A percentile compares a stretch with the other conserved stretches of the same genome.
These are phyloP conservation scores for Aspergillus avenaceus DNA, from an alignment of 495 filamentous ascomycete genomes.

Conservation along the genomic window DNA sequence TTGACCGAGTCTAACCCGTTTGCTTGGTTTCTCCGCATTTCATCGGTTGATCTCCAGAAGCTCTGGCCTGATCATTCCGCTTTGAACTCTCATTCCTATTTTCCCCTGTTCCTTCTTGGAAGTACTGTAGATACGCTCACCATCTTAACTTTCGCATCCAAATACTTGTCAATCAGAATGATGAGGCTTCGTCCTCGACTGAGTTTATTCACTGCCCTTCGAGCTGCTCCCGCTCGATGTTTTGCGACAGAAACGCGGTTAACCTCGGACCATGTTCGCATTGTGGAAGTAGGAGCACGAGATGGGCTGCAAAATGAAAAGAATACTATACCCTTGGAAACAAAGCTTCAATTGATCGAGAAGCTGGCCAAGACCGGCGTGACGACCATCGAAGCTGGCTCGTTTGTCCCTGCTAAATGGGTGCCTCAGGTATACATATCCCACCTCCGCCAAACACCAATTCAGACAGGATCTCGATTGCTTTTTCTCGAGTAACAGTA, in stretches of 20 bases:
- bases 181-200: slow-evolving; percentile 21
- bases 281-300: slow-evolving; percentile 91
- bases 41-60: neutral
- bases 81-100: slow-evolving; percentile 1
- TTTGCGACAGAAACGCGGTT: slow-evolving; percentile 46
- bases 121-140: neutral
- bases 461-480: neutral
- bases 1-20: neutral
- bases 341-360: slow-evolving; percentile 81
- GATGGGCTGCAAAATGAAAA: slow-evolving; percentile 98
- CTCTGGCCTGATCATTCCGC: neutral
- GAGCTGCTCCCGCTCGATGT: slow-evolving; percentile 24
- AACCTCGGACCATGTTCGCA: slow-evolving; percentile 52
- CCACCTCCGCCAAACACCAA: neutral
- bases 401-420: slow-evolving; percentile 96
- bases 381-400: slow-evolving; percentile 85
- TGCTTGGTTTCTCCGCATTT: slow-evolving; percentile 21
- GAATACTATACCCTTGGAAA: slow-evolving; percentile 69
- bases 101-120: neutral
- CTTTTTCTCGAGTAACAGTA: neutral
- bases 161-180: slow-evolving; percentile 8
- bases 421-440: slow-evolving; percentile 72
- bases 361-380: slow-evolving; percentile 81
- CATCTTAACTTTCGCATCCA: neutral
- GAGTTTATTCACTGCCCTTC: slow-evolving; percentile 30